Percentiles rank a stretch among this genome's conserved stretches.
Evolutionary conservation across 208 protist species (phyloP).

Genomic region (Herpetomonas samuelpessoai): DNA sequence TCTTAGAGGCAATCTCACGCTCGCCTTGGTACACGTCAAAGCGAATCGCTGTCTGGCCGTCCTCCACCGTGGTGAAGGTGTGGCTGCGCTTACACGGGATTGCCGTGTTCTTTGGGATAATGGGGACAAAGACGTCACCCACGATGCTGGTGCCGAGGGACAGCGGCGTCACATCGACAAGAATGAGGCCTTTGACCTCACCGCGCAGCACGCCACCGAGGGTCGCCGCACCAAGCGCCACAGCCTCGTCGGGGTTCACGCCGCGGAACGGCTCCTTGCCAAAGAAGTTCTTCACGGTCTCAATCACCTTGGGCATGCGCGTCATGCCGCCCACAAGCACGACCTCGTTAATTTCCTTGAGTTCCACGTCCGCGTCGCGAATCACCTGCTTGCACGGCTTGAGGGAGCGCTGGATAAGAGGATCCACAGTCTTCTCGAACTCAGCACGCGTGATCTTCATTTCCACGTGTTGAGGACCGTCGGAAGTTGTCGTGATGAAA

Average conservation of each 20-base stretch:
- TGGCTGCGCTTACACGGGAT: constrained; percentile 98
- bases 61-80: constrained; percentile 85
- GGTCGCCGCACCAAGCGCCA: constrained; percentile 99
- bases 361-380: constrained; percentile 82
- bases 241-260: constrained; percentile 99
- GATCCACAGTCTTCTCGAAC: constrained; percentile 86
- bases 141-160: constrained; percentile 98
- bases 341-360: constrained; percentile 95
- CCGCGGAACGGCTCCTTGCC: constrained; percentile 94
- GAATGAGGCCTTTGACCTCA: constrained; percentile 94
- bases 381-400: constrained; percentile 76
- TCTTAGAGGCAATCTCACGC: constrained; percentile 90
- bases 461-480: constrained; percentile 85
- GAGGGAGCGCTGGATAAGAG: constrained; percentile 75
- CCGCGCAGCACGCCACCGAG: constrained; percentile 94
- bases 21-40: constrained; percentile 97
- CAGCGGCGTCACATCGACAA: constrained; percentile 98
- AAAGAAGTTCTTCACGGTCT: constrained; percentile 92
- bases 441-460: constrained; percentile 87
- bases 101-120: constrained; percentile 99
- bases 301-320: constrained; percentile 95
- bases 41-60: constrained; percentile 79
- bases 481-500: constrained; percentile 93
- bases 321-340: constrained; percentile 98
- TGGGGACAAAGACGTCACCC: constrained; percentile 95